Evolutionary conservation across 2,329 filamentous ascomycete genomes (phyloP).

Genomic region (Phyllosticta paracitricarpa): DNA sequence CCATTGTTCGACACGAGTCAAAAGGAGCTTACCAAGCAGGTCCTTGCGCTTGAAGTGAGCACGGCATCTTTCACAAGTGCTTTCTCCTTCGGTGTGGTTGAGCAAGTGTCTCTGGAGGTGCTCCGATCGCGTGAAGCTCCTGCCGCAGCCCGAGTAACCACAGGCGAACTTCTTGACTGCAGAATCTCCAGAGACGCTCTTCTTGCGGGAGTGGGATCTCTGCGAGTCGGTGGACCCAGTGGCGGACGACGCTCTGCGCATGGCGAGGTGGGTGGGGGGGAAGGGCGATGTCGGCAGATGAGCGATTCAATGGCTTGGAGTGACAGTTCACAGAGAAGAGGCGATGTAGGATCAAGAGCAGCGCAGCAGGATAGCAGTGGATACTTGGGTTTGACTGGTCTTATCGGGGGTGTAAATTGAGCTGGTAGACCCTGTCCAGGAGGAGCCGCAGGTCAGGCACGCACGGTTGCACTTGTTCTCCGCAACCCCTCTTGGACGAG

Average conservation of each 20-base stretch:
- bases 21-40: slow-evolving; percentile 39
- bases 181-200: slow-evolving; percentile 6
- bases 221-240: not conserved
- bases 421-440: not conserved
- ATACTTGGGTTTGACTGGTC: not conserved
- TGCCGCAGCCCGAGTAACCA: slow-evolving; percentile 38
- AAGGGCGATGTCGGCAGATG: slow-evolving; percentile 1
- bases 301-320: not conserved
- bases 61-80: slow-evolving; percentile 49
- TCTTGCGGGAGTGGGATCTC: slow-evolving; percentile 2
- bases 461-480: not conserved
- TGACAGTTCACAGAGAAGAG: not conserved
- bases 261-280: not conserved
- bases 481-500: not conserved
- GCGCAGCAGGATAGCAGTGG: not conserved
- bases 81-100: slow-evolving; percentile 43
- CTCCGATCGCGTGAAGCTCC: slow-evolving; percentile 47
- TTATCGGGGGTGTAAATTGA: not conserved
- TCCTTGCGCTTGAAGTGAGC: slow-evolving; percentile 53
- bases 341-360: not conserved
- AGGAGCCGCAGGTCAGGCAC: not conserved
- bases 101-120: slow-evolving; percentile 49
- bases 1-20: not conserved
- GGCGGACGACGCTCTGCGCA: not conserved
- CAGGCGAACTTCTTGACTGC: slow-evolving; percentile 29